These are phyloP conservation scores for Pinguiococcus pyrenoidosus DNA, from an alignment of 108 stramenopile species.

Conservation along the genomic window DNA sequence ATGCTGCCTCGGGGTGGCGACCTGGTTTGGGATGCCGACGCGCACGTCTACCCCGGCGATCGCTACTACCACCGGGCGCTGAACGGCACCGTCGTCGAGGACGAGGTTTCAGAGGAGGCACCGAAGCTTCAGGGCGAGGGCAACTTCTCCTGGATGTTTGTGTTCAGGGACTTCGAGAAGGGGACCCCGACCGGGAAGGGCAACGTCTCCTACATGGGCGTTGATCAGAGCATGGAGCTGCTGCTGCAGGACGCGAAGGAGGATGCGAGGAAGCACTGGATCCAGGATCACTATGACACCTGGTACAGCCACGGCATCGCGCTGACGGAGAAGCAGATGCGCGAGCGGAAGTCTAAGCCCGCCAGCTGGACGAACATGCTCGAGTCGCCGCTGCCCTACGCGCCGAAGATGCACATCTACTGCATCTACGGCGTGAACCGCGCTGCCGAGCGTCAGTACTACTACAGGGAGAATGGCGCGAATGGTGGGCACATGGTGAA, in stretches of 20 bases:
- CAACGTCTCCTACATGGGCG: no score
- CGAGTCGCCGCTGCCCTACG: slow-evolving; percentile 54
- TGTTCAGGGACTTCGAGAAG: no score
- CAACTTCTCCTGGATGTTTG: background rate
- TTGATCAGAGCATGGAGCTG: no score
- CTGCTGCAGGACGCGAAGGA: no score
- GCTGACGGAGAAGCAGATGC: background rate
- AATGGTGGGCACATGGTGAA: slow-evolving; percentile 43
- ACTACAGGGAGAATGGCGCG: slow-evolving; percentile 47
- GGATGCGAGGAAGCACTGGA: no score
- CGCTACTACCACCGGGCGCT: no score
- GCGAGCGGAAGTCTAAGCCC: background rate
- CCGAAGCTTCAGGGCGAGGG: background rate
- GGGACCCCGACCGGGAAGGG: no score
- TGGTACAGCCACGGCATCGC: no score
- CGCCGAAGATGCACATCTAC: slow-evolving; percentile 63
- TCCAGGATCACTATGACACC: no score
- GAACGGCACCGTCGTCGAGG: no score
- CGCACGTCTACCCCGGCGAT: no score
- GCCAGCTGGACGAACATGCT: slow-evolving; percentile 54
- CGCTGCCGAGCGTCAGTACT: slow-evolving; percentile 49
- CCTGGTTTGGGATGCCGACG: slow-evolving; percentile 3
- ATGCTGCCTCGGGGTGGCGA: slow-evolving; percentile 6
- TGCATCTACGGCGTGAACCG: slow-evolving; percentile 69
- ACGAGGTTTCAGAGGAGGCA: background rate